Evolutionary conservation across 352 stramenopile species (phyloP), one percentile per base, ranked within the genome.

Genomic region (Globisporangium iwayamae): DNA sequence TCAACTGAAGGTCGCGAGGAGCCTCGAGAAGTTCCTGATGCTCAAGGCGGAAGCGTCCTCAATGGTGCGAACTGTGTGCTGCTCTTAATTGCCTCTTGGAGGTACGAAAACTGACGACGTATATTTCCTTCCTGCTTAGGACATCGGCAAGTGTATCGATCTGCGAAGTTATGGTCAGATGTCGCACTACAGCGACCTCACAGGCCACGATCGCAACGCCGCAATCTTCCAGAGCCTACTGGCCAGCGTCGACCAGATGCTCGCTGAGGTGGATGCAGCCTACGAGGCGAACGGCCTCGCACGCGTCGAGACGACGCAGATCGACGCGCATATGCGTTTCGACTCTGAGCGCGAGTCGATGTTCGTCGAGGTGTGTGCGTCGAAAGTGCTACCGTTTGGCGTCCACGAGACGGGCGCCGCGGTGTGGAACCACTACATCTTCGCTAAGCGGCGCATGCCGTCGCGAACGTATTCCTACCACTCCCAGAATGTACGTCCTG

Each of bases 1-100:
- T 1, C 75, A 84, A 63, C 69, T 83, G 52, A 75, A 83, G 56
- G 55, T 81, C 52, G 68, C 71, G 16, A 73, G 70, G 65, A 77
- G 68, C 57, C 73, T 85, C 47, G 73, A 79, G 58, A 51, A 45
- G 3, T 32, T 52, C n/a, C 14, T 52, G 20, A 22, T 52, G 46
- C 46, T 52, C 46, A 52, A 52, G 46, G 46, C 46, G 20, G n/a
- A n/a, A n/a, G 46, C 46, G 46, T 52, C 46, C 5, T 32, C 46
- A 4, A 52, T 51, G 41, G 41, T 48, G 14, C n/a, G n/a, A n/a
- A n/a, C n/a, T 3, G 41, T 20, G n/a, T n/a, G n/a, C n/a, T n/a
- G n/a, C n/a, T n/a, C n/a, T n/a, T n/a, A n/a, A n/a, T n/a, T n/a
- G n/a, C n/a, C n/a, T n/a, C n/a, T n/a, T n/a, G n/a, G n/a, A n/a